Evolutionary conservation across 2,329 filamentous ascomycete genomes (phyloP), one percentile per base, ranked within the genome.

Genomic region (Plenodomus biglobosus): DNA sequence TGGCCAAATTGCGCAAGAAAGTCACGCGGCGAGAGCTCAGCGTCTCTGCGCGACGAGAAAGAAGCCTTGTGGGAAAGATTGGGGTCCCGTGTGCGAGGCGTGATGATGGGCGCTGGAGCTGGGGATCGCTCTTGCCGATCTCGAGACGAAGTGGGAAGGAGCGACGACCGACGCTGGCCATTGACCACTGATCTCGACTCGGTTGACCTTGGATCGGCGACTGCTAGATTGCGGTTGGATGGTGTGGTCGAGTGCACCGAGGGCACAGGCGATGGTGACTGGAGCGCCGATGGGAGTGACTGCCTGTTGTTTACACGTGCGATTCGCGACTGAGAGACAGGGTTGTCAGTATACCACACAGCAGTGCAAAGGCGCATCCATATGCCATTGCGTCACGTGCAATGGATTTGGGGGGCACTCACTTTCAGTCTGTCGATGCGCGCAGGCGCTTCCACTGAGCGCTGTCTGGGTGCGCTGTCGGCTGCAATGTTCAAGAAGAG

Each of bases 401-500:
- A 41, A 44, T 22, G 27, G 27, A 15, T 37, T n/a, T n/a, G 8
- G 41, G 10, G 42, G 38, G 44, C 40, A 62, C 65, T 61, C 54
- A 71, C 69, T 56, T 66, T 58, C 53, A 65, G 51, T 45, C 65
- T 53, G 47, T 71, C 68, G 7, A 62, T 48, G 13, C 66, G 64
- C 27, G 60, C 50, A n/a, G 58, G 45, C 20, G 57, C 49, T 34
- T 71, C 69, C 7, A 56, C 51, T 16, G 55, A 50, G 20, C 59
- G 55, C 43, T 58, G 65, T 30, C 52, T 61, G 16, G 65, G 60
- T 21, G 66, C 63, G 40, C 44, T 67, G 53, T 73, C 71, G 40
- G 68, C 68, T 39, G 73, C 73, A 46, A 75, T 69, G 50, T 75
- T 69, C 40, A 75, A 55, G 50, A 76, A 76, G 21, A 76, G 61